Evolutionary conservation across 768 basidiomycete species (phyloP).

Genomic region (Postia placenta): DNA sequence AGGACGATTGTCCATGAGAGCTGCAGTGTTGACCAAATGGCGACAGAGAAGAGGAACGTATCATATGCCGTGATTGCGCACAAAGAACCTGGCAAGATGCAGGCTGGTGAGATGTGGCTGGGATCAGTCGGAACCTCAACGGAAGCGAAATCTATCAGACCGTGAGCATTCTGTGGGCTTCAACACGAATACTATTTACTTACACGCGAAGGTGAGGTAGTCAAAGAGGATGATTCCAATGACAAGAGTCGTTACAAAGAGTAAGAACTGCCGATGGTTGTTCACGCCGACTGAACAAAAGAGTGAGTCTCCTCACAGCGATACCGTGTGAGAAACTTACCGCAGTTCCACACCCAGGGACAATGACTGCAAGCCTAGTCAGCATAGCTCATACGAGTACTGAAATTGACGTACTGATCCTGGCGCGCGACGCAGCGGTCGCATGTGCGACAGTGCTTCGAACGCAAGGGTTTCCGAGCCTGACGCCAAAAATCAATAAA

Average conservation of each 20-base stretch:
- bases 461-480: conserved; percentile 86
- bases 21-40: conserved; percentile 85
- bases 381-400: conserved; percentile 4
- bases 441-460: conserved; percentile 92
- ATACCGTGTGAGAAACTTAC: conserved; percentile 35
- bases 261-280: conserved; percentile 92
- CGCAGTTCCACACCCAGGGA: conserved; percentile 99
- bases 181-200: conserved; percentile 26
- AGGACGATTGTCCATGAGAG: conserved; percentile 93
- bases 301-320: conserved; percentile 1
- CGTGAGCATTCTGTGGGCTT: conserved; percentile 2
- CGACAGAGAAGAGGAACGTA: conserved; percentile 78
- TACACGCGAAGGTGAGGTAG: conserved; percentile 79
- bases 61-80: conserved; percentile 72
- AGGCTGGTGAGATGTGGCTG: conserved; percentile 45
- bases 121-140: conserved; percentile 31
- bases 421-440: conserved; percentile 85
- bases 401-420: conserved; percentile 69
- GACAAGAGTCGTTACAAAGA: conserved; percentile 88
- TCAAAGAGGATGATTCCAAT: conserved; percentile 77
- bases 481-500: conserved; percentile 19
- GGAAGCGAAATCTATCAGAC: conserved; percentile 47
- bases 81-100: conserved; percentile 59
- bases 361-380: conserved; percentile 65
- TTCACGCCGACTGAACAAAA: conserved; percentile 66